Percentiles rank a stretch among this genome's conserved stretches.
phyloP scores from a whole-genome alignment of 2,329 filamentous ascomycete genomes.

The Cordyceps javanica region DNA sequence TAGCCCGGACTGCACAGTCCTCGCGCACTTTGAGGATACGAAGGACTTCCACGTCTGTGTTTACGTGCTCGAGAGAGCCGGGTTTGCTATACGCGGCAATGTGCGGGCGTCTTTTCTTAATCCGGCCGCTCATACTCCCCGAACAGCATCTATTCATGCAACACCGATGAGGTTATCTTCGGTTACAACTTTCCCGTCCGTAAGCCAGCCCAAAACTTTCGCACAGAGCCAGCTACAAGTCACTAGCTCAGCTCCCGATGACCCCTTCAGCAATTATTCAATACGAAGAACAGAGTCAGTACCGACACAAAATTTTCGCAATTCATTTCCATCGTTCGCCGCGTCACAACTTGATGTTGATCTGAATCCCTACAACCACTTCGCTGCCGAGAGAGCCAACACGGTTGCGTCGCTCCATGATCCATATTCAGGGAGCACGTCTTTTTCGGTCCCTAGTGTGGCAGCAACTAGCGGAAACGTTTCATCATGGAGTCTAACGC shows the following conservation, averaged over 20 bases:
- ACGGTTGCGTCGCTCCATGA: not conserved
- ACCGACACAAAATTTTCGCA: not conserved
- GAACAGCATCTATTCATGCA: not conserved
- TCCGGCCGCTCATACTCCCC: not conserved
- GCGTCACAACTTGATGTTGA: not conserved
- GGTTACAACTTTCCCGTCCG: not conserved
- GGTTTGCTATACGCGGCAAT: constrained; percentile 21
- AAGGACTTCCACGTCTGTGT: constrained; percentile 28
- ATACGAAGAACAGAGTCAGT: not conserved
- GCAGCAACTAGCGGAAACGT: not conserved
- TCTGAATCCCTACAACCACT: constrained; percentile 6
- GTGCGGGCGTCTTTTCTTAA: not conserved
- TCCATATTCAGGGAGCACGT: not conserved
- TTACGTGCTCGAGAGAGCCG: constrained; percentile 26
- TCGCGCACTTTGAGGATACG: constrained; percentile 23
- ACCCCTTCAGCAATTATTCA: not conserved
- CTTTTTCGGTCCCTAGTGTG: not conserved
- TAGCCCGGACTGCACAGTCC: constrained; percentile 20
- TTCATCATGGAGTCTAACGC: not conserved
- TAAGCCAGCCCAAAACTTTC: not conserved
- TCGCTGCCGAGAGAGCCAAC: not conserved
- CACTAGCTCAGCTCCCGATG: not conserved
- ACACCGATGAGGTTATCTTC: constrained; percentile 3
- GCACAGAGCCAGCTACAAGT: not conserved
- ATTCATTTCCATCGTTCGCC: not conserved